These are phyloP conservation scores for Scenedesmus sp. DNA, from an alignment of 163 green algal genomes.

Conservation along the genomic window DNA sequence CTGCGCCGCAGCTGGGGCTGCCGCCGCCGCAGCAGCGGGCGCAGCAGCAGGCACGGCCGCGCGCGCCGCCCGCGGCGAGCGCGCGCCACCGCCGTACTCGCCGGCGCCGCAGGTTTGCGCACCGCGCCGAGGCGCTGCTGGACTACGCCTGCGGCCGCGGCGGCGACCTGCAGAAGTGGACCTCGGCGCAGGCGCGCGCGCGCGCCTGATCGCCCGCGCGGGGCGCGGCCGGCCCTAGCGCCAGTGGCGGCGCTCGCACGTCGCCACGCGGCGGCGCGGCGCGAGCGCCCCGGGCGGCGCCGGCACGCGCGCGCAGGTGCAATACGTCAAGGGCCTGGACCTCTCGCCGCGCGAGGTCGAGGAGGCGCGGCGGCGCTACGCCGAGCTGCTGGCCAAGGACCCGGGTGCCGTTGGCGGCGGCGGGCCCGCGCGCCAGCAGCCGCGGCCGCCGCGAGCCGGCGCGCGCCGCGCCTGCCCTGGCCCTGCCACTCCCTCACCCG, in stretches of 20 bases:
- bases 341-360: conserved; percentile 84
- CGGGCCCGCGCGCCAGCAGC: background rate
- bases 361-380: conserved; percentile 78
- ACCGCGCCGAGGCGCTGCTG: conserved; percentile 67
- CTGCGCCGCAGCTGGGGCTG: background rate
- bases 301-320: conserved; percentile 65
- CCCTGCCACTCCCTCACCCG: background rate
- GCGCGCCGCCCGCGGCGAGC: too few species aligned
- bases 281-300: too few species aligned
- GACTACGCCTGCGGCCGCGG: conserved; percentile 91
- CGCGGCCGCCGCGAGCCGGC: too few species aligned
- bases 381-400: conserved; percentile 45
- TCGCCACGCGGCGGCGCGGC: too few species aligned
- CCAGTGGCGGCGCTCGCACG: too few species aligned
- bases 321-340: conserved; percentile 86
- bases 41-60: background rate
- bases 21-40: too few species aligned
- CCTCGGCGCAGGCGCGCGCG: conserved; percentile 65
- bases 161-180: conserved; percentile 94
- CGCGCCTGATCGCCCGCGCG: too few species aligned
- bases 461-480: too few species aligned
- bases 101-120: conserved; percentile 75
- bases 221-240: too few species aligned
- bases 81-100: too few species aligned
- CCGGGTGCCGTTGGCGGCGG: background rate